Evolutionary conservation across 805 yeast species (phyloP).

Genomic region (Scheffersomyces spartinae): DNA sequence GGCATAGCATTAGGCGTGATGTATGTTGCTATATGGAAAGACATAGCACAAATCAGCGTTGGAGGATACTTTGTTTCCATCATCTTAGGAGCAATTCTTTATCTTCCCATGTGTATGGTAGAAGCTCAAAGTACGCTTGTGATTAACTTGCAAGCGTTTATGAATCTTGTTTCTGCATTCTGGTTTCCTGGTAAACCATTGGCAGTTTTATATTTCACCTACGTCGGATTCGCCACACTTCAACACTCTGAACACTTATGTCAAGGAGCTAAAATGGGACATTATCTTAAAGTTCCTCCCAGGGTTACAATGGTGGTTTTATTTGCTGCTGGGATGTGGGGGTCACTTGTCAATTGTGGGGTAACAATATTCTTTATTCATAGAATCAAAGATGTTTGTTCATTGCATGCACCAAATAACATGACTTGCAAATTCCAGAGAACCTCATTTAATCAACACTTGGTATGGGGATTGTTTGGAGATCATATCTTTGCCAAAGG

Average conservation of each 20-base stretch:
- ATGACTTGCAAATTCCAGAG: constrained; percentile 5
- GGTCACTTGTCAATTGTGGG: constrained; percentile 3
- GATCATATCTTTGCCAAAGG: constrained; percentile 5
- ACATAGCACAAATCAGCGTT: constrained; percentile 3
- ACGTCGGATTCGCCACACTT: constrained; percentile 5
- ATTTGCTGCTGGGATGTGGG: constrained; percentile 5
- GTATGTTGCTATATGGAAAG: constrained; percentile 4
- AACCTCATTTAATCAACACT: constrained; percentile 5
- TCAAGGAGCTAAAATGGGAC: constrained; percentile 6
- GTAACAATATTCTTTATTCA: constrained; percentile 4
- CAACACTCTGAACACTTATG: constrained; percentile 6
- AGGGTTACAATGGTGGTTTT: constrained; percentile 4
- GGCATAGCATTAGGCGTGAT: constrained; percentile 6
- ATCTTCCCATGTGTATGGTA: constrained; percentile 5
- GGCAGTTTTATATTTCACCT: constrained; percentile 6
- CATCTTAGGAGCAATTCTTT: constrained; percentile 4
- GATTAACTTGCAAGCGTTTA: constrained; percentile 4
- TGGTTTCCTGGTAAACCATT: constrained; percentile 7
- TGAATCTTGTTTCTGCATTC: constrained; percentile 6
- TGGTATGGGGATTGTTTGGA: constrained; percentile 8
- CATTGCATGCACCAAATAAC: constrained; percentile 5
- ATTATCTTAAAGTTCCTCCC: constrained; percentile 8
- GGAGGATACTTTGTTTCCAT: constrained; percentile 6
- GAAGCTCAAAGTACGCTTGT: constrained; percentile 4
- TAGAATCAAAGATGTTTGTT: constrained; percentile 4